Conservation (phyloP, 306 rosid genomes). For the Cucurbita maxima region DNA sequence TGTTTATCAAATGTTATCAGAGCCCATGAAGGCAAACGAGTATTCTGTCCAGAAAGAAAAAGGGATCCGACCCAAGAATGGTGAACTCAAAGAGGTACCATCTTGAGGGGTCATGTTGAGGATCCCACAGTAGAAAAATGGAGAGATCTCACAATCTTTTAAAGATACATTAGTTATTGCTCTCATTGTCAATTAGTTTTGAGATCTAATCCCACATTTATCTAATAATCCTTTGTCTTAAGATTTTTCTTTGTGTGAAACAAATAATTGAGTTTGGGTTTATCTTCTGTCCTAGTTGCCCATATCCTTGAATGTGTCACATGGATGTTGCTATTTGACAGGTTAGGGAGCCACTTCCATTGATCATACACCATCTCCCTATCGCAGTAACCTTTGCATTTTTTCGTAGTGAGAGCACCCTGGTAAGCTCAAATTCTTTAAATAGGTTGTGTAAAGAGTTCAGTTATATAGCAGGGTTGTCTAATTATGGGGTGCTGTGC, state of each 20-base stretch:
- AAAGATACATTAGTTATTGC: too few species aligned
- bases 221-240: too few species aligned
- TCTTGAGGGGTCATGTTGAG: too few species aligned
- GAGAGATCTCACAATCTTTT: too few species aligned
- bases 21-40: too few species aligned
- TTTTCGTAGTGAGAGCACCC: constrained; percentile 44
- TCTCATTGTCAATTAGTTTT: too few species aligned
- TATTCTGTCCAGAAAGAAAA: too few species aligned
- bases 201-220: too few species aligned
- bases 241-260: background rate
- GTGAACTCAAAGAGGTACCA: too few species aligned
- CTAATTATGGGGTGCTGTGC: constrained; percentile 7
- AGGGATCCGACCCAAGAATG: too few species aligned
- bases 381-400: constrained; percentile 85
- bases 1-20: too few species aligned
- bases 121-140: too few species aligned
- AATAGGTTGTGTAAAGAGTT: constrained; percentile 4
- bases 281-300: background rate
- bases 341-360: constrained; percentile 77
- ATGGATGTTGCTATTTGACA: constrained; percentile 21
- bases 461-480: background rate
- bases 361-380: constrained; percentile 85
- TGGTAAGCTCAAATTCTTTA: constrained; percentile 26
- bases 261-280: background rate
- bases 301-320: background rate